Evolutionary conservation across 169 alveolate genomes (phyloP).

Genomic region (Eimeria sp.): DNA sequence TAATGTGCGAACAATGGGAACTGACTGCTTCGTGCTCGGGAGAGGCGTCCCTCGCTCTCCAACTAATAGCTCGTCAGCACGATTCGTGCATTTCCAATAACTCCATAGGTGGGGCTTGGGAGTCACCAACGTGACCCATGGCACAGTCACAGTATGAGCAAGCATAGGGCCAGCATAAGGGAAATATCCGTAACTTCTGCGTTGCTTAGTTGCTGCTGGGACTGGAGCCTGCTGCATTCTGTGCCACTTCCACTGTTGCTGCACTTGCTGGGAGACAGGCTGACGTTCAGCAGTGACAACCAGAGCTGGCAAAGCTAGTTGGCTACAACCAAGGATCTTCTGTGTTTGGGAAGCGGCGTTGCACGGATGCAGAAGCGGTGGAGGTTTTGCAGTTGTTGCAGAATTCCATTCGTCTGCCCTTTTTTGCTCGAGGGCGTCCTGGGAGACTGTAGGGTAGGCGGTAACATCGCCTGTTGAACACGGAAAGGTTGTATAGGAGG

Average conservation of each 20-base stretch:
- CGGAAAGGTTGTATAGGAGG: not conserved
- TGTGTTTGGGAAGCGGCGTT: constrained; percentile 1
- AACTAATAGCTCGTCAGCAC: constrained; percentile 56
- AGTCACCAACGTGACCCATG: constrained; percentile 38
- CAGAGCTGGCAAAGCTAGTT: not conserved
- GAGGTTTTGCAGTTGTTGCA: not conserved
- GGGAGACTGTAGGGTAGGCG: not conserved
- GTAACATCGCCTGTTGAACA: not conserved
- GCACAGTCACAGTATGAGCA: not conserved
- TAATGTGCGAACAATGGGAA: not conserved
- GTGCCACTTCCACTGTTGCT: constrained; percentile 7
- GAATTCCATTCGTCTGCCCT: not conserved
- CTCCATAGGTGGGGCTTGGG: constrained; percentile 24
- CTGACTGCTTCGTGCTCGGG: constrained; percentile 41
- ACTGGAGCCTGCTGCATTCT: not conserved
- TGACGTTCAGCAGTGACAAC: not conserved
- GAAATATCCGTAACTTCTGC: not conserved
- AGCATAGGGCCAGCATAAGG: not conserved
- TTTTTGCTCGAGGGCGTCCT: not conserved
- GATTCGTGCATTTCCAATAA: not conserved
- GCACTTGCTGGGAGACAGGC: not conserved
- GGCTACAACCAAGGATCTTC: constrained; percentile 2
- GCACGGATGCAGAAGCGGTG: not conserved
- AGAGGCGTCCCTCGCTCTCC: constrained; percentile 44
- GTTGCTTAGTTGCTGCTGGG: not conserved